Percentiles rank a stretch among this genome's conserved stretches.
These are phyloP conservation scores for Leccinum insigne DNA, from an alignment of 1,284 basidiomycete species.

Conservation along the genomic window DNA sequence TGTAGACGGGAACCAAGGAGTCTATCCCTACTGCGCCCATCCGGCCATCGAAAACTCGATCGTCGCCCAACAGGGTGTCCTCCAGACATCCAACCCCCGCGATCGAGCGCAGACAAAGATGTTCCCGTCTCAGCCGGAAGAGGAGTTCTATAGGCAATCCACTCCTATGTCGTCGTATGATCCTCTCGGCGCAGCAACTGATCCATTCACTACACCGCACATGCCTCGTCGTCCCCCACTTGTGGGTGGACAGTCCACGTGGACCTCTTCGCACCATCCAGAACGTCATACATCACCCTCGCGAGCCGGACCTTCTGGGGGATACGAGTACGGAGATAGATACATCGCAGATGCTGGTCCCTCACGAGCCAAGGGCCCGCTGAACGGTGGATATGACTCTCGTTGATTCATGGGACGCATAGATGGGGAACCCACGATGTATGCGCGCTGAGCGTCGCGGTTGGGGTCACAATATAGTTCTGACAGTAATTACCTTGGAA, in stretches of 20 bases:
- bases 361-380: slow-evolving; percentile 1
- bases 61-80: slow-evolving; percentile 4
- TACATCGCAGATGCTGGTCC: neutral
- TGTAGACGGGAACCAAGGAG: neutral
- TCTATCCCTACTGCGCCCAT: slow-evolving; percentile 5
- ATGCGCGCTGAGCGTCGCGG: neutral
- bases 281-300: neutral
- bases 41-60: slow-evolving; percentile 6
- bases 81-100: neutral
- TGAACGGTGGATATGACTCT: neutral
- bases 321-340: neutral
- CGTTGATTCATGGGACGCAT: neutral
- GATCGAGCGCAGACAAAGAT: slow-evolving; percentile 10
- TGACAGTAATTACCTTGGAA: neutral
- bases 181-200: neutral
- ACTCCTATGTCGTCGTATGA: neutral
- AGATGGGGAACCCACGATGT: neutral
- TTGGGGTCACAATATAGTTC: neutral
- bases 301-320: neutral
- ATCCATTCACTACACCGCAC: neutral
- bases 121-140: slow-evolving; percentile 3
- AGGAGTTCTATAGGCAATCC: neutral
- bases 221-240: slow-evolving; percentile 10
- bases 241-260: neutral
- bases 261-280: neutral